Conservation (phyloP, 805 yeast species). For the Yamadazyma ubonensis region DNA sequence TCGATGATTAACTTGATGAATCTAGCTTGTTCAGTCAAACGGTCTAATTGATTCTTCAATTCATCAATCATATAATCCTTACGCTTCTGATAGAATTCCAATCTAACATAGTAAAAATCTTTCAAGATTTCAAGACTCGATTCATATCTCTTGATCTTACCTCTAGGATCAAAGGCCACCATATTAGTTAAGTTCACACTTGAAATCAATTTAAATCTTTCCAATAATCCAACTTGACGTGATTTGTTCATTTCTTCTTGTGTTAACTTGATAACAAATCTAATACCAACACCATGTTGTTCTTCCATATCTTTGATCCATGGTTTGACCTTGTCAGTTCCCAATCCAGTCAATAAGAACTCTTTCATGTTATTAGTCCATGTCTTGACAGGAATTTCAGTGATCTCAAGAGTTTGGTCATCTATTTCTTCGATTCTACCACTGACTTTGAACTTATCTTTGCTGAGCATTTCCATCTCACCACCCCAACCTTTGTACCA, state of each 20-base stretch:
- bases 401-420: slow-evolving; percentile 76
- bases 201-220: slow-evolving; percentile 75
- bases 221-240: slow-evolving; percentile 70
- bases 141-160: slow-evolving; percentile 81
- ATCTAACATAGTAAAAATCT: slow-evolving; percentile 82
- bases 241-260: slow-evolving; percentile 84
- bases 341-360: slow-evolving; percentile 70
- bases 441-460: slow-evolving; percentile 70
- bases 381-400: slow-evolving; percentile 87
- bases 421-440: slow-evolving; percentile 84
- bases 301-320: slow-evolving; percentile 97
- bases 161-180: slow-evolving; percentile 93
- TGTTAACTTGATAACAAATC: slow-evolving; percentile 72
- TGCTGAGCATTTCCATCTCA: slow-evolving; percentile 56
- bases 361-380: slow-evolving; percentile 95
- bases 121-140: slow-evolving; percentile 71
- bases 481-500: slow-evolving; percentile 99
- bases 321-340: slow-evolving; percentile 68
- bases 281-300: slow-evolving; percentile 81
- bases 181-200: slow-evolving; percentile 74
- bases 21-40: slow-evolving; percentile 78
- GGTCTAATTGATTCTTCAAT: slow-evolving; percentile 72
- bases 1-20: slow-evolving; percentile 90
- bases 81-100: slow-evolving; percentile 87
- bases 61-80: slow-evolving; percentile 74